Conservation (phyloP, 2,329 filamentous ascomycete species). For the Ophiostoma tasmaniense region DNA sequence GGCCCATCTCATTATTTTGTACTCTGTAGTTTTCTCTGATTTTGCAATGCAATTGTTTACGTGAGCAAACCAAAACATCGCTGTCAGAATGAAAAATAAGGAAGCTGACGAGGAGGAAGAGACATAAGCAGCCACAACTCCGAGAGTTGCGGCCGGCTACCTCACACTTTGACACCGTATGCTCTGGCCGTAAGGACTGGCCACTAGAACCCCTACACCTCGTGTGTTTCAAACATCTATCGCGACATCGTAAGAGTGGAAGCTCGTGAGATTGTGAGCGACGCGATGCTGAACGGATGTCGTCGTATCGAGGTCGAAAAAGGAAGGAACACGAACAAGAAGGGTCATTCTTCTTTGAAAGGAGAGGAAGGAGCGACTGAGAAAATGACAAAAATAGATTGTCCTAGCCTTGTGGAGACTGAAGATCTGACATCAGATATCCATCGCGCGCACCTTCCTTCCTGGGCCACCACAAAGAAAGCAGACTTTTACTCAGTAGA, state of each 20-base stretch:
- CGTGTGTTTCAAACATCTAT: not conserved
- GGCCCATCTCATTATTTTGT: not conserved
- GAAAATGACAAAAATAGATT: not conserved
- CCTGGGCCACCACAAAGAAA: not conserved
- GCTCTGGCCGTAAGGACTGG: not conserved
- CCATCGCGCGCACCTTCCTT: not conserved
- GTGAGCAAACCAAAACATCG: not conserved
- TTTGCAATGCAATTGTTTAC: not conserved
- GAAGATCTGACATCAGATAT: not conserved
- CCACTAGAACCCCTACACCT: not conserved
- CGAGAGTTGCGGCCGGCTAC: not conserved
- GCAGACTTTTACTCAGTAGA: no score
- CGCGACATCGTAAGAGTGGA: not conserved
- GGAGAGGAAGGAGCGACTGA: not conserved
- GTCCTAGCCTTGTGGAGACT: not conserved
- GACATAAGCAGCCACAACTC: not conserved
- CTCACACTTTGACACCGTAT: not conserved
- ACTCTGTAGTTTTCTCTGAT: not conserved
- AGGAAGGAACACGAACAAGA: not conserved
- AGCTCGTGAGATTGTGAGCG: conserved; percentile 1
- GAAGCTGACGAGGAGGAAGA: not conserved
- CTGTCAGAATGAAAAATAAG: no score
- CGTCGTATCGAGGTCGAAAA: not conserved
- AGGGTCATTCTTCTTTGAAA: not conserved
- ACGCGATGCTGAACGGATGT: not conserved